Conservation (phyloP, 2,329 filamentous ascomycete genomes). For the Exserohilum rostratum region DNA sequence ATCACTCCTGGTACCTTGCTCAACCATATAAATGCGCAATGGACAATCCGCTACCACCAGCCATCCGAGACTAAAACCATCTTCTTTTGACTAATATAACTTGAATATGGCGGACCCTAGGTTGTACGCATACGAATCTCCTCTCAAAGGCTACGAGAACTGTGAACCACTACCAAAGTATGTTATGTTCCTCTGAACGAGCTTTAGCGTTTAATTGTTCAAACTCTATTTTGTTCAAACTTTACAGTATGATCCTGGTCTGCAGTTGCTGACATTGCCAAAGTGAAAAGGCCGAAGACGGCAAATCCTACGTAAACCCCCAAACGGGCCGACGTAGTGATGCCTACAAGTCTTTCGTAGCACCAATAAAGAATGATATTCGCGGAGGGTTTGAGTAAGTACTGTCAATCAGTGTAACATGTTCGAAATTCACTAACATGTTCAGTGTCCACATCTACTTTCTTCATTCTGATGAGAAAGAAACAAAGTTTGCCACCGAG, state of each 20-base stretch:
- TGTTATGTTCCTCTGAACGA: slow-evolving; percentile 2
- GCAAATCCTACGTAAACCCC: slow-evolving; percentile 77
- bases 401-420: neutral
- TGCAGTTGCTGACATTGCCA: slow-evolving; percentile 9
- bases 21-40: neutral
- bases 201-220: neutral
- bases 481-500: slow-evolving; percentile 70
- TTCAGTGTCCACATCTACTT: slow-evolving; percentile 78
- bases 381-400: slow-evolving; percentile 74
- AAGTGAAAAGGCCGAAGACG: slow-evolving; percentile 69
- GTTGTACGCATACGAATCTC: slow-evolving; percentile 60
- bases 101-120: slow-evolving; percentile 50
- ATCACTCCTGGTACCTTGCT: neutral
- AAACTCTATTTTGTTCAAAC: neutral
- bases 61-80: neutral
- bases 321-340: slow-evolving; percentile 65
- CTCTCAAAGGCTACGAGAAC: slow-evolving; percentile 63
- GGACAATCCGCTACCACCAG: neutral
- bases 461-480: slow-evolving; percentile 64
- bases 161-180: slow-evolving; percentile 61
- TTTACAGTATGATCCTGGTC: neutral
- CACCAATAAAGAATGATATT: slow-evolving; percentile 68
- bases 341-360: slow-evolving; percentile 72
- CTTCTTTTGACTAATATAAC: neutral
- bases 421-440: neutral